Percentiles rank a stretch among this genome's conserved stretches.
Evolutionary conservation across 495 filamentous ascomycete species (phyloP).

Genomic region (Neurospora sp.): DNA sequence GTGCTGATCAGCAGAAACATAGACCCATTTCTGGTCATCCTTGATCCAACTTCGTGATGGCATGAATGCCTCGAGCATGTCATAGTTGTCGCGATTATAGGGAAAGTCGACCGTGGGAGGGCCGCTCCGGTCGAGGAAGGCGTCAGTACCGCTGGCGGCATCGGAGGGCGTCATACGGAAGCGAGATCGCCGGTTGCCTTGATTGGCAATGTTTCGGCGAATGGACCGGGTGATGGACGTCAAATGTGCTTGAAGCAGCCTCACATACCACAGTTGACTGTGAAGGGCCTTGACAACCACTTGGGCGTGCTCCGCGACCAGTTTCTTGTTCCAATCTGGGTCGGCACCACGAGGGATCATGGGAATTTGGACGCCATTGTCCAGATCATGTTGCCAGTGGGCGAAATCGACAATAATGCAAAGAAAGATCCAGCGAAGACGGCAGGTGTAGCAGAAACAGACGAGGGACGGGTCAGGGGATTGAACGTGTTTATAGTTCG

Average conservation of each 20-base stretch:
- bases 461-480: slow-evolving; percentile 25
- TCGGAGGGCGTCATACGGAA: slow-evolving; percentile 41
- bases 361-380: slow-evolving; percentile 40
- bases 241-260: slow-evolving; percentile 42
- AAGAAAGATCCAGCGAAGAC: slow-evolving; percentile 42
- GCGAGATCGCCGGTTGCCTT: slow-evolving; percentile 33
- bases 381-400: slow-evolving; percentile 41
- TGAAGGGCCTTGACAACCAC: slow-evolving; percentile 32
- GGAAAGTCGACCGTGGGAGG: slow-evolving; percentile 40
- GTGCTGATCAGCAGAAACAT: slow-evolving; percentile 32
- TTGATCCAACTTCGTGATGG: slow-evolving; percentile 37
- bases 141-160: slow-evolving; percentile 28
- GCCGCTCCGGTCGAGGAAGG: slow-evolving; percentile 36
- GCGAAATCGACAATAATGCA: slow-evolving; percentile 43
- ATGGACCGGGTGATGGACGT: slow-evolving; percentile 39
- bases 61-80: slow-evolving; percentile 41
- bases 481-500: slow-evolving; percentile 38
- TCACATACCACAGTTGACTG: slow-evolving; percentile 37
- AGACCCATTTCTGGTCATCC: slow-evolving; percentile 30
- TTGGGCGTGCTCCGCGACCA: slow-evolving; percentile 27
- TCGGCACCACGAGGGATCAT: slow-evolving; percentile 33
- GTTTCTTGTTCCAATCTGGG: slow-evolving; percentile 36
- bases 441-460: slow-evolving; percentile 44
- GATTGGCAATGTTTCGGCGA: slow-evolving; percentile 35
- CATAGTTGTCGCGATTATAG: slow-evolving; percentile 43